phyloP scores from a whole-genome alignment of 345 rosid species.

The Rhodamnia rubescens region DNA sequence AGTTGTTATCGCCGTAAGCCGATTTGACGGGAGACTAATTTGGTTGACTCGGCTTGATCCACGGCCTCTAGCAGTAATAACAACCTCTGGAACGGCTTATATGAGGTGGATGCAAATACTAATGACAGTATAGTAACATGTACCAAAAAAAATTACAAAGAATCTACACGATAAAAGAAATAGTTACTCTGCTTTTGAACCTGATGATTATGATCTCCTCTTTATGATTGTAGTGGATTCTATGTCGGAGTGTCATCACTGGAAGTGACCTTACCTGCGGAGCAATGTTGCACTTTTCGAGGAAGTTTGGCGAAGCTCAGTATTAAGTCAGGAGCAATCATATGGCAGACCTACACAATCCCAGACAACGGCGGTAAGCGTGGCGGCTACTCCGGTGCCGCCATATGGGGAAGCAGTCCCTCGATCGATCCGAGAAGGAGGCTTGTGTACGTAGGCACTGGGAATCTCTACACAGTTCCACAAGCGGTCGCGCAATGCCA shows the following conservation, averaged over 20 bases:
- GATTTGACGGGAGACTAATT: constrained; percentile 19
- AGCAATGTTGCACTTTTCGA: constrained; percentile 30
- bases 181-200: neutral
- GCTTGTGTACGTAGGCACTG: constrained; percentile 30
- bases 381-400: constrained; percentile 37
- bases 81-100: constrained; percentile 31
- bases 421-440: constrained; percentile 21
- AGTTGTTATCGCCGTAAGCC: constrained; percentile 22
- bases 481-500: constrained; percentile 24
- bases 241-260: constrained; percentile 33
- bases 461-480: constrained; percentile 36
- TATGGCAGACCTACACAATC: constrained; percentile 29
- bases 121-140: neutral
- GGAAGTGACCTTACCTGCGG: constrained; percentile 14
- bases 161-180: neutral
- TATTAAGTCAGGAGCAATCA: constrained; percentile 8
- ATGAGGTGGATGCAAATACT: constrained; percentile 11
- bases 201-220: neutral
- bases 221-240: constrained; percentile 2
- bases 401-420: constrained; percentile 49
- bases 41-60: constrained; percentile 29
- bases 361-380: constrained; percentile 32
- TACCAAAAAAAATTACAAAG: neutral
- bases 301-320: constrained; percentile 24
- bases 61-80: constrained; percentile 17